Evolutionary conservation across 2,329 filamentous ascomycete species (phyloP).

Genomic region (Colletotrichum noveboracense): DNA sequence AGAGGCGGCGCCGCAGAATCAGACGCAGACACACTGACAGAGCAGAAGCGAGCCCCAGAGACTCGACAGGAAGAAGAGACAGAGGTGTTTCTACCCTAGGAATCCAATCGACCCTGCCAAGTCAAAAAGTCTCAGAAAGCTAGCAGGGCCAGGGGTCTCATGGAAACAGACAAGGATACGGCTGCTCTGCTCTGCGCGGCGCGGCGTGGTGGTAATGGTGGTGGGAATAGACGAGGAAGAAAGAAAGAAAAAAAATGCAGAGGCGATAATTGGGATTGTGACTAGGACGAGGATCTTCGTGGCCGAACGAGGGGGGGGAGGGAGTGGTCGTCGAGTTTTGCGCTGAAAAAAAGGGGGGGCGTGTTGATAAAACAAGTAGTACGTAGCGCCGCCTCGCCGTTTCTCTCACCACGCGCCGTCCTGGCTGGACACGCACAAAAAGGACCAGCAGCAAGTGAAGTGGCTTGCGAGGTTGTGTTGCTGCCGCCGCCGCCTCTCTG

Average conservation of each 20-base stretch:
- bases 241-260: not conserved
- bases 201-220: not conserved
- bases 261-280: not conserved
- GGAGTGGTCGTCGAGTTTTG: not conserved
- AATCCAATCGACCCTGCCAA: constrained; percentile 16
- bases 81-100: not conserved
- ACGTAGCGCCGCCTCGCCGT: not conserved
- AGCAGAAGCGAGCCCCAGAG: not conserved
- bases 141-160: constrained; percentile 1
- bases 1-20: not conserved
- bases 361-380: not conserved
- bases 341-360: not conserved
- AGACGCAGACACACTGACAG: not conserved
- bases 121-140: constrained; percentile 19
- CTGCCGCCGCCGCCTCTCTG: not conserved
- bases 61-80: not conserved
- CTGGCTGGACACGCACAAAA: not conserved
- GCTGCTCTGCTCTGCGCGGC: not conserved
- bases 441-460: not conserved
- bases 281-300: constrained; percentile 4
- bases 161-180: not conserved
- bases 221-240: not conserved
- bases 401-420: constrained; percentile 14
- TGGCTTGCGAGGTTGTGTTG: not conserved
- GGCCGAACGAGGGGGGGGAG: not conserved